Evolutionary conservation across 2,329 filamentous ascomycete species (phyloP).

Genomic region (Xylaria digitata): DNA sequence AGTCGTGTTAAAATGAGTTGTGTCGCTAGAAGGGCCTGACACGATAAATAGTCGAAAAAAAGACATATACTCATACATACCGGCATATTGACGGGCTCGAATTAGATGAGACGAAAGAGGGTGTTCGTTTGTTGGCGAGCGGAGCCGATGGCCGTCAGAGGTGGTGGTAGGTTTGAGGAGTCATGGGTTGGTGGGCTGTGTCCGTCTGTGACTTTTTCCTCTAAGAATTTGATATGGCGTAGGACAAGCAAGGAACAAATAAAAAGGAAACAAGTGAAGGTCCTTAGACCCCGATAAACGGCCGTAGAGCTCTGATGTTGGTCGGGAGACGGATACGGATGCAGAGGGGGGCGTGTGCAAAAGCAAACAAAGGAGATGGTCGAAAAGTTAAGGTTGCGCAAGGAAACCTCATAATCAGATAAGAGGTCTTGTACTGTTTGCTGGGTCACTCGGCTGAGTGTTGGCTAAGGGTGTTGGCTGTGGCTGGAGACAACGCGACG

Average conservation of each 20-base stretch:
- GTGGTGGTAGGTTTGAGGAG: conserved; percentile 42
- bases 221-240: background rate
- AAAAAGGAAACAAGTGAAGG: conserved; percentile 4
- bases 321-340: conserved; percentile 41
- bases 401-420: conserved; percentile 39
- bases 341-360: conserved; percentile 36
- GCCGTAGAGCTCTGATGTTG: background rate
- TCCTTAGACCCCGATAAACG: conserved; percentile 8
- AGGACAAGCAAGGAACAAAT: conserved; percentile 9
- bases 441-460: conserved; percentile 32
- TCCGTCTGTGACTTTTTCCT: conserved; percentile 40
- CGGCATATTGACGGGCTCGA: conserved; percentile 51
- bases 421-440: conserved; percentile 46
- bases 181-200: conserved; percentile 48
- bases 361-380: conserved; percentile 39
- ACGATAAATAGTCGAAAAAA: conserved; percentile 2
- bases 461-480: conserved; percentile 32
- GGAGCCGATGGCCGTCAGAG: conserved; percentile 44
- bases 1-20: conserved; percentile 37
- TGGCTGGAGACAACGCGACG: conserved; percentile 37
- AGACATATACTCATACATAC: conserved; percentile 46
- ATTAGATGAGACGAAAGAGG: conserved; percentile 33
- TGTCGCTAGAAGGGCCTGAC: conserved; percentile 1
- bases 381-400: conserved; percentile 36
- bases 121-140: conserved; percentile 34